These are phyloP conservation scores for Begonia loranthoides DNA, from an alignment of 306 rosid genomes.

Conservation along the genomic window DNA sequence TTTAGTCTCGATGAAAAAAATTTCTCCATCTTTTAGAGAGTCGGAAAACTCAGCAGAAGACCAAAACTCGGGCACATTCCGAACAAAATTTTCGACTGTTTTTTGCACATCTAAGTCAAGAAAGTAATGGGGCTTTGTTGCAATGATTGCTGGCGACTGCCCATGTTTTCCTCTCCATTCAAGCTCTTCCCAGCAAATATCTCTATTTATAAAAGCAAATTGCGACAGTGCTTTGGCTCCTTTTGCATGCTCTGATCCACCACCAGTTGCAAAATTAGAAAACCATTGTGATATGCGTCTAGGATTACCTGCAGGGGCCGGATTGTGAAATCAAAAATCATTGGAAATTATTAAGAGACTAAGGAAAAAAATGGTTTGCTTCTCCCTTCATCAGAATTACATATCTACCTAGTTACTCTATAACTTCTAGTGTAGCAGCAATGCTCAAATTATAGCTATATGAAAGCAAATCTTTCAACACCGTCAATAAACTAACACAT, in stretches of 20 bases:
- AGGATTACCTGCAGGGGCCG: constrained; percentile 45
- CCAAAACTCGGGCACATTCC: constrained; percentile 88
- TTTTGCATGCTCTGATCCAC: constrained; percentile 53
- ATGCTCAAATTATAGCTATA: no score
- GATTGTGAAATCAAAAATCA: no score
- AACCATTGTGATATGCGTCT: constrained; percentile 64
- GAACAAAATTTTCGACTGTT: constrained; percentile 66
- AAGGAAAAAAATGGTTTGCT: no score
- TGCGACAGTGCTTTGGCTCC: constrained; percentile 71
- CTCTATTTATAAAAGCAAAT: constrained; percentile 70
- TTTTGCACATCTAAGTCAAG: constrained; percentile 64
- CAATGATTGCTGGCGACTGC: constrained; percentile 92
- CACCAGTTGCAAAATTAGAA: constrained; percentile 30
- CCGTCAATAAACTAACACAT: no score
- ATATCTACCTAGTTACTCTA: no score
- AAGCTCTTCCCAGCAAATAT: constrained; percentile 92
- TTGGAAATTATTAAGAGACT: no score
- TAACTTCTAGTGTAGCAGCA: no score
- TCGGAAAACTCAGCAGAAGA: constrained; percentile 65
- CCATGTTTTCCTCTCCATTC: constrained; percentile 99
- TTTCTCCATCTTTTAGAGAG: constrained; percentile 76
- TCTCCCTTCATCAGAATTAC: no score
- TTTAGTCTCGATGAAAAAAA: constrained; percentile 46
- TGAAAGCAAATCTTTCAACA: no score
- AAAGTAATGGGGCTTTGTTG: constrained; percentile 91